Evolutionary conservation across 306 rosid genomes (phyloP), one percentile per base, ranked within the genome.

Genomic region (Quercus dentata): DNA sequence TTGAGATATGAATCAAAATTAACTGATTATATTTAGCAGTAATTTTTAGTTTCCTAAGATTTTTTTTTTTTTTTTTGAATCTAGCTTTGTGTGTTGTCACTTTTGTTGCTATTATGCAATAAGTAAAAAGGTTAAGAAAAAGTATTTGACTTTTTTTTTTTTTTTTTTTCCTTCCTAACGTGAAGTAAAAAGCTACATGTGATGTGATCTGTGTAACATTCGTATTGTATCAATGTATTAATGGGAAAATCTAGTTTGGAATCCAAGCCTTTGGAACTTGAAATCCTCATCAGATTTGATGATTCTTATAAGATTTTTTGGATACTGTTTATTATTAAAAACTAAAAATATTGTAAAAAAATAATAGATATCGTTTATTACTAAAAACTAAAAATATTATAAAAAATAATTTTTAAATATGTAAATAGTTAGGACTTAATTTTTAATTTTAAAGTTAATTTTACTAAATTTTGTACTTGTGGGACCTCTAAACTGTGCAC

Each of bases 241-340:
- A 12, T 81, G 85, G 74, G 85, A 80, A 20, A 73, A 76, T 44
- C 17, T 21, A 44, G 78, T 31, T 10, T 28, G 65, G 73, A 85
- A 86, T 76, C 54, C 78, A 62, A 63, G 35, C 58, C 79, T 84
- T 49, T 21, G 71, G 81, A 86, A 46, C 78, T 83, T 86, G 87
- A 80, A 75, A 84, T 78, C 35, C 71, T 64, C 52, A 13, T 71
- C 19, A 31, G 35, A 59, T 58, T 15, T n/a, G 56, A 30, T n/a
- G 56, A 30, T 30, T 30, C 5, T 30, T 30, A 3, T 30, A 3
- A 1, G 31, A 30, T 30, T 3, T 30, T 4, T 30, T 4, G 4
- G 4, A 30, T 30, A 30, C 0, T 0, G 5, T 30, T 4, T 30
- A 0, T 30, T 2, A 28, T 2, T 28, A 2, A 28, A 28, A 3